Conservation (phyloP, 1,284 basidiomycete species). For the Neonothopanus nambi region DNA sequence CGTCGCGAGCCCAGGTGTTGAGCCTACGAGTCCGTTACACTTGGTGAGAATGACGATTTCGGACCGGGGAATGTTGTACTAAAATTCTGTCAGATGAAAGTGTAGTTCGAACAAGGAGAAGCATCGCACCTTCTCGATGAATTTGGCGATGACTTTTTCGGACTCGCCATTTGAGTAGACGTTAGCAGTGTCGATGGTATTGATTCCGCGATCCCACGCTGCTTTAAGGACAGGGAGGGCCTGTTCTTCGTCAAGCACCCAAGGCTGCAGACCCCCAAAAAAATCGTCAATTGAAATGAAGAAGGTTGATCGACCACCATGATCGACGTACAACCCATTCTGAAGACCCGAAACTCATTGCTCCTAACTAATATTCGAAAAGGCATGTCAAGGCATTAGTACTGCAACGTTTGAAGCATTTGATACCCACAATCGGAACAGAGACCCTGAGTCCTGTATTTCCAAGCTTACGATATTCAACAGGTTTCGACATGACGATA, state of each 20-base stretch:
- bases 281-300: too few species aligned
- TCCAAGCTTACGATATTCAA: slow-evolving; percentile 29
- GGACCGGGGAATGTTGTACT: slow-evolving; percentile 58
- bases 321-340: slow-evolving; percentile 8
- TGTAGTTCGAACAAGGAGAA: not conserved
- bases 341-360: slow-evolving; percentile 13
- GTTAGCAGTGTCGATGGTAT: slow-evolving; percentile 25
- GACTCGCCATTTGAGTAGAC: slow-evolving; percentile 22
- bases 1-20: not conserved
- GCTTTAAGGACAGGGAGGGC: slow-evolving; percentile 21
- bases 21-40: slow-evolving; percentile 23
- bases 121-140: slow-evolving; percentile 24
- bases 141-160: slow-evolving; percentile 20
- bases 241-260: slow-evolving; percentile 19
- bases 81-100: not conserved
- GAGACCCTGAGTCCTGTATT: slow-evolving; percentile 45
- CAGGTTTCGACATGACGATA: slow-evolving; percentile 4
- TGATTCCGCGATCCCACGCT: slow-evolving; percentile 25
- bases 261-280: slow-evolving; percentile 4
- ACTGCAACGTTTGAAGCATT: not conserved
- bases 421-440: slow-evolving; percentile 35
- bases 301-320: not conserved
- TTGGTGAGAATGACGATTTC: slow-evolving; percentile 49
- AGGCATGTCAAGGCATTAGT: not conserved
- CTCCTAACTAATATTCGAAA: not conserved